Evolutionary conservation across 2,329 filamentous ascomycete species (phyloP), one percentile per base, ranked within the genome.

Genomic region (Ophiostoma sp.): DNA sequence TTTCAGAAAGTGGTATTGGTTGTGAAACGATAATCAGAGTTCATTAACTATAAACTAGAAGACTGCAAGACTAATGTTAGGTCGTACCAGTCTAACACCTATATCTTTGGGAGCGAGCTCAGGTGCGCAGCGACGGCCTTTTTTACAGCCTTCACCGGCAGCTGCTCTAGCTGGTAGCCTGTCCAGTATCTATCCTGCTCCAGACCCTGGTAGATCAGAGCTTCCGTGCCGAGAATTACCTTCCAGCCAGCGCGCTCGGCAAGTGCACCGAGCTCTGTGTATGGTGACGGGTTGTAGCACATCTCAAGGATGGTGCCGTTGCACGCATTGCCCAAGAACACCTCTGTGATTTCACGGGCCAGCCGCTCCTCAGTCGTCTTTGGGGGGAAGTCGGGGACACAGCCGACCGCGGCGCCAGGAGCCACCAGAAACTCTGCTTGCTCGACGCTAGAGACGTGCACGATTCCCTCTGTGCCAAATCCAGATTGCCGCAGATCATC

Each of bases 201-300:
- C 23, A 93, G 78, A 0, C 90, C 91, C 78, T 93, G 90, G 80
- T 88, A 92, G 73, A 93, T 90, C 82, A 93, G 81, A 0, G 90
- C 89, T 80, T 93, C 91, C 0, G 90, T 92, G 0, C 91, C 91
- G 6, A 92, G 78, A 33, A 93, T 90, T 0, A 93, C 87, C 78
- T 89, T 85, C 91, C 91, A 93, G 0, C 89, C 89, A 11, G 83
- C 82, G 2, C 80, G 78, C 75, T 86, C 83, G 0, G 89, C 86
- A 60, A 93, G 75, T 62, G 83, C 84, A 0, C 86, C 87, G 67
- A 93, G 85, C 74, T 85, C 83, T 0, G 91, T 94, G 77, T 86
- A 89, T 0, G 90, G 89, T 2, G 83, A 81, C 0, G 91, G 91
- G 77, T 93, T 91, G 77, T 94, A 94, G 81, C 90, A 93, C 91